phyloP scores from a whole-genome alignment of 2,329 filamentous ascomycete species.

The Capronia coronata region DNA sequence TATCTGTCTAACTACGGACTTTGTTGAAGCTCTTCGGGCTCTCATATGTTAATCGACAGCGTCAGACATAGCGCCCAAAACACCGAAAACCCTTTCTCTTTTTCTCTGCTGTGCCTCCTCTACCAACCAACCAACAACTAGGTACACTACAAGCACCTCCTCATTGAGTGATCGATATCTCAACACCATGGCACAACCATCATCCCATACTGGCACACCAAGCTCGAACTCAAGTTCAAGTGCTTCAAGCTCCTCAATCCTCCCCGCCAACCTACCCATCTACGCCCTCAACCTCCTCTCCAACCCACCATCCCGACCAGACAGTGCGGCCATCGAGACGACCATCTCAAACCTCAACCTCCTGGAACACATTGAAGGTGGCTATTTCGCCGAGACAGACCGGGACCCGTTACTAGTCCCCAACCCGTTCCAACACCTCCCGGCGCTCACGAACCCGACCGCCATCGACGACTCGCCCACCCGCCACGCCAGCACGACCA shows the following conservation, averaged over 20 bases:
- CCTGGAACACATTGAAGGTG: conserved; percentile 55
- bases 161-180: too few relatives aligned
- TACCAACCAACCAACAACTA: too few relatives aligned
- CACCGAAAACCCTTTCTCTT: too few relatives aligned
- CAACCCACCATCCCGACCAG: conserved; percentile 22
- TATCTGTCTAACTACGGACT: too few relatives aligned
- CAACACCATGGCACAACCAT: neutral
- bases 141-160: too few relatives aligned
- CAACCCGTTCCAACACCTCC: conserved; percentile 44
- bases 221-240: too few relatives aligned
- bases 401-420: conserved; percentile 47
- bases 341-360: conserved; percentile 46
- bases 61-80: too few relatives aligned
- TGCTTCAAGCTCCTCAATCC: neutral
- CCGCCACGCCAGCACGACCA: conserved; percentile 54
- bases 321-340: conserved; percentile 33
- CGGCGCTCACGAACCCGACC: conserved; percentile 35
- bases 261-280: neutral
- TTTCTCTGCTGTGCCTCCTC: too few relatives aligned
- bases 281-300: conserved; percentile 12
- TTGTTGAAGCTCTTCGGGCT: too few relatives aligned
- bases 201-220: neutral
- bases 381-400: conserved; percentile 60
- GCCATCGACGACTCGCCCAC: conserved; percentile 35
- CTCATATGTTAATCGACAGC: too few relatives aligned